Evolutionary conservation across 352 stramenopile species (phyloP), one percentile per base, ranked within the genome.

Genomic region (Blastocystis sp.): DNA sequence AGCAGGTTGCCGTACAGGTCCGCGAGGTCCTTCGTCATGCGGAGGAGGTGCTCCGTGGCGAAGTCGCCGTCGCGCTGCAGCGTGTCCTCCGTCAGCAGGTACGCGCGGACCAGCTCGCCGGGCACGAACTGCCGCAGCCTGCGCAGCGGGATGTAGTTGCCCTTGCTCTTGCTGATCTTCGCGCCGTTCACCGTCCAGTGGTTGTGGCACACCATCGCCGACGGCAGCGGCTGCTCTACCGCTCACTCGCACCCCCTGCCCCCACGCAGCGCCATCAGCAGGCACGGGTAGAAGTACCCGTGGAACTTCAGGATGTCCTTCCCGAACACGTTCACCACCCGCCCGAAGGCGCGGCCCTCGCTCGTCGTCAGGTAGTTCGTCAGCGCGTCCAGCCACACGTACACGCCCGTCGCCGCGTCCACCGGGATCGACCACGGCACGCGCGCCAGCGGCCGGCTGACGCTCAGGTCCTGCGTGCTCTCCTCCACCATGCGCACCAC

Each of bases 291-390:
- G 43, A 57, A 82, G 52, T 89, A 90, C 14, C 21, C 24, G 48
- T 88, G 97, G 90, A 99, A 99, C 90, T 96, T 94, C 82, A 98
- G 93, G 90, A 99, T 99, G 92, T 99, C 97, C 92, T 99, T 99
- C 64, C 95, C 95, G 76, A 98, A 93, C 54, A 98, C 93, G 90
- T 97, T 90, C 17, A 91, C 28, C 19, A 60, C 28, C 43, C 24
- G 54, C 60, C 28, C 28, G 43, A 68, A 57, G 43, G 54, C 45
- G 24, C 54, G n/a, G 43, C 38, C 21, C 40, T 65, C 24, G 70
- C 52, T 64, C 28, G 93, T 96, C 48, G 95, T 98, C 74, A 98
- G 92, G 89, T 99, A 99, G 92, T 99, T 99, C 7, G 95, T 92
- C 17, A 99, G 91, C 3, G 97, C 97, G 91, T 99, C 97, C 70